phyloP scores from a whole-genome alignment of 2,329 filamentous ascomycete species.

The Fusarium brevicatenulatum region DNA sequence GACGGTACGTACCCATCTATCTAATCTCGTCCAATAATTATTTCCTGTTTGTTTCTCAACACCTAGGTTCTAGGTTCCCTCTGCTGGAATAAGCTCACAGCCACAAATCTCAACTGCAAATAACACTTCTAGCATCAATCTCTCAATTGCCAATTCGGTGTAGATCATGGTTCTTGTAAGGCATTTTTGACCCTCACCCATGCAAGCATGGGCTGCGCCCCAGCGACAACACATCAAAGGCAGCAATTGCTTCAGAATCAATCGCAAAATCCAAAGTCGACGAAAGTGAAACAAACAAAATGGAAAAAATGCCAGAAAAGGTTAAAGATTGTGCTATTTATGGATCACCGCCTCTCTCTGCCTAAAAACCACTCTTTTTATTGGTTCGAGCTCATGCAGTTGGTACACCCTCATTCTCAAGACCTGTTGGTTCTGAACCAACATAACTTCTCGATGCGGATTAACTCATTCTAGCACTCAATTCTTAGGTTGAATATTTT shows the following conservation, averaged over 20 bases:
- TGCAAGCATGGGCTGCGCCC: background rate
- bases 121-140: too few species aligned
- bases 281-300: background rate
- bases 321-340: background rate
- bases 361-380: background rate
- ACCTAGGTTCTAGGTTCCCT: too few species aligned
- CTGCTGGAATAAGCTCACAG: too few species aligned
- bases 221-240: background rate
- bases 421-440: background rate
- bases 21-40: conserved; percentile 20
- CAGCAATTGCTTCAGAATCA: background rate
- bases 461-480: background rate
- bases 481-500: background rate
- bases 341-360: background rate
- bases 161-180: background rate
- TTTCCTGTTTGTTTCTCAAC: conserved; percentile 32
- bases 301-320: background rate
- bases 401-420: background rate
- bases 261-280: background rate
- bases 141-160: background rate
- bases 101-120: too few species aligned
- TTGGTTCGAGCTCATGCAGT: background rate
- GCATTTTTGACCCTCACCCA: rapidly evolving
- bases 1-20: conserved; percentile 22
- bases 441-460: background rate